Evolutionary conservation across 1,284 basidiomycete genomes (phyloP), one percentile per base, ranked within the genome.

Genomic region (Boletus smithii): DNA sequence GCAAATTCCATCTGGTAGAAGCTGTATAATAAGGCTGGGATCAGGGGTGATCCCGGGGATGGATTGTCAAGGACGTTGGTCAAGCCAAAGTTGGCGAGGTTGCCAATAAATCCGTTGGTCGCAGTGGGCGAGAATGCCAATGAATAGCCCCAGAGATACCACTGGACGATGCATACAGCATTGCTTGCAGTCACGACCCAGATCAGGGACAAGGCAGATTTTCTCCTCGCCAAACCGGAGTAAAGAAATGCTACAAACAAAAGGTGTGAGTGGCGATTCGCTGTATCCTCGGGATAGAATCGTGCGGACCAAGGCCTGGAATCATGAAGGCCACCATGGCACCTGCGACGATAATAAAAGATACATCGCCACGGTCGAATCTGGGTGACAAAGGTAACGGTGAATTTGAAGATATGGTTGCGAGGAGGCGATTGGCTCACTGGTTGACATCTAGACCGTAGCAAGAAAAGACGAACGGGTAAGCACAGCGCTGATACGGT

Each of bases 1-100:
- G 83, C 88, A 59, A 91, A 91, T 70, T 90, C 88, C 83, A 89
- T 88, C 67, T 95, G 90, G 71, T 91, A 94, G 67, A 92, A 88
- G 52, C 84, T 84, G 70, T 91, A 93, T 36, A 89, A 72, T 46
- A 89, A 69, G 51, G 81, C 79, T 4, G 85, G 86, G 48, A 89
- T 76, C 42, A 84, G 73, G 34, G 81, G 81, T 3, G 84, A 83
- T 33, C 84, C 88, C 11, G 89, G 84, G 5, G 91, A 85, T 2
- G 91, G 84, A 35, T 83, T 76, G 37, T 77, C 84, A 36, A 92
- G 76, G 11, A 95, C 92, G 51, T 81, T 72, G 46, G 75, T 71
- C 41, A 88, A 69, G n/a, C 83, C 85, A 57, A 88, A 82, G 61
- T 83, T 76, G 30, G 70, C 78, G 18, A 92, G 74, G 62, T 91